phyloP scores from a whole-genome alignment of 2,329 filamentous ascomycete species.

The Coniochaeta prunicola region DNA sequence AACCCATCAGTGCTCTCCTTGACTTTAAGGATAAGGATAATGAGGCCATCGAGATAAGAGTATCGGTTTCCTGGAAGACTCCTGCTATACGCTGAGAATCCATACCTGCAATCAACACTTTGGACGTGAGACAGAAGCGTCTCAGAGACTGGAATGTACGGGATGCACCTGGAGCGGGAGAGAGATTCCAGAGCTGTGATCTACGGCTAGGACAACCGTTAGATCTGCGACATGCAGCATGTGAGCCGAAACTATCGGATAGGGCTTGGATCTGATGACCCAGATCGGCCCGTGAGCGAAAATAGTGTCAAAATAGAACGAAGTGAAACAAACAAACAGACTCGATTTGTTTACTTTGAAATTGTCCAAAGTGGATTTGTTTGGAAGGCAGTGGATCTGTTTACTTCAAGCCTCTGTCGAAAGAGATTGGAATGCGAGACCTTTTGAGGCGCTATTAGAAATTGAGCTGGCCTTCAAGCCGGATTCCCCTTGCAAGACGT shows the following conservation, averaged over 20 bases:
- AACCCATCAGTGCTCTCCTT: too few relatives aligned
- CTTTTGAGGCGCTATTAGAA: background rate
- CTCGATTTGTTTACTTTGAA: background rate
- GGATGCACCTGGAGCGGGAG: background rate
- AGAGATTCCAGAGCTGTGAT: background rate
- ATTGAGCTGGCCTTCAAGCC: background rate
- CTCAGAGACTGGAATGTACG: background rate
- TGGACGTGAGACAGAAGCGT: background rate
- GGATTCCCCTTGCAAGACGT: background rate
- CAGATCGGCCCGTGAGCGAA: background rate
- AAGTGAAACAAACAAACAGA: too few relatives aligned
- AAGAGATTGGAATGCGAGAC: background rate
- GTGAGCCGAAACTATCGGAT: background rate
- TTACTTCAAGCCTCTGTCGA: background rate
- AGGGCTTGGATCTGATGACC: background rate
- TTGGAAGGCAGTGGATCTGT: background rate
- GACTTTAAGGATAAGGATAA: too few relatives aligned
- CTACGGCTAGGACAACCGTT: background rate
- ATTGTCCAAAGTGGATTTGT: background rate
- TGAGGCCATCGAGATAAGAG: too few relatives aligned
- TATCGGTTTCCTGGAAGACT: too few relatives aligned
- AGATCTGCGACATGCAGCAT: conserved; percentile 1
- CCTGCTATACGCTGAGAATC: background rate
- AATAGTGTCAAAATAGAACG: too few relatives aligned
- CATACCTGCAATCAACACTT: background rate